Evolutionary conservation across 176 grass and related monocot species (phyloP).

Genomic region (Puya raimondii): DNA sequence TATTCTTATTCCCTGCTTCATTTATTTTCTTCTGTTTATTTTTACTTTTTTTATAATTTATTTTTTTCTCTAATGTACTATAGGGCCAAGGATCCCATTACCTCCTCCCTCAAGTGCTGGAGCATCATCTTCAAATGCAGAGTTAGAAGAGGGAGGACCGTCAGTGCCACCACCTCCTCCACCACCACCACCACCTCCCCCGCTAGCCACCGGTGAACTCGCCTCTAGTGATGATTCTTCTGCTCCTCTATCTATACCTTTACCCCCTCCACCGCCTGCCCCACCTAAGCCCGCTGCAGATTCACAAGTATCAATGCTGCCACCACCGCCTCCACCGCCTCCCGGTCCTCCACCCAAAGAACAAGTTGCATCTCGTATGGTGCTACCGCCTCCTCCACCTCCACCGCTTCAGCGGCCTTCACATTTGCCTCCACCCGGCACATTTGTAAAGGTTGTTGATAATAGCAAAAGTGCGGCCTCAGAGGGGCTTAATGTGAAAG

Average conservation of each 20-base stretch:
- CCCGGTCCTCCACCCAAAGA: constrained; percentile 63
- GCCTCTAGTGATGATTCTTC: constrained; percentile 25
- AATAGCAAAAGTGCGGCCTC: constrained; percentile 23
- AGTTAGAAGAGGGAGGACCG: constrained; percentile 59
- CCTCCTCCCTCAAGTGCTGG: constrained; percentile 41
- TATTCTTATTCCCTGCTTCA: not conserved
- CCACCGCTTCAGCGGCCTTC: constrained; percentile 47
- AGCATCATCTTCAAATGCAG: constrained; percentile 53
- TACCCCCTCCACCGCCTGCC: constrained; percentile 47
- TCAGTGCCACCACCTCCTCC: constrained; percentile 60
- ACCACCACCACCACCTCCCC: constrained; percentile 55
- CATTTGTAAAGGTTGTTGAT: constrained; percentile 24
- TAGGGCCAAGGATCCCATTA: constrained; percentile 61
- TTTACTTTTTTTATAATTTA: constrained; percentile 4
- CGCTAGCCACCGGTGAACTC: constrained; percentile 49
- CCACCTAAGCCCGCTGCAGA: constrained; percentile 33
- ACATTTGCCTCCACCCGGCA: constrained; percentile 34
- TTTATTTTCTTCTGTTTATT: constrained; percentile 11
- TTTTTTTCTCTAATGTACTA: constrained; percentile 25
- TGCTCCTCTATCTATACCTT: constrained; percentile 25
- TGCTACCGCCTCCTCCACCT: constrained; percentile 50
- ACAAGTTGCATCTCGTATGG: constrained; percentile 31
- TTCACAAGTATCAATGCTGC: constrained; percentile 27
- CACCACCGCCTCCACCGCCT: constrained; percentile 67
- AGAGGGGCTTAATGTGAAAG: constrained; percentile 30